Evolutionary conservation across 495 filamentous ascomycete genomes (phyloP).

Genomic region (Bacidia gigantensis): DNA sequence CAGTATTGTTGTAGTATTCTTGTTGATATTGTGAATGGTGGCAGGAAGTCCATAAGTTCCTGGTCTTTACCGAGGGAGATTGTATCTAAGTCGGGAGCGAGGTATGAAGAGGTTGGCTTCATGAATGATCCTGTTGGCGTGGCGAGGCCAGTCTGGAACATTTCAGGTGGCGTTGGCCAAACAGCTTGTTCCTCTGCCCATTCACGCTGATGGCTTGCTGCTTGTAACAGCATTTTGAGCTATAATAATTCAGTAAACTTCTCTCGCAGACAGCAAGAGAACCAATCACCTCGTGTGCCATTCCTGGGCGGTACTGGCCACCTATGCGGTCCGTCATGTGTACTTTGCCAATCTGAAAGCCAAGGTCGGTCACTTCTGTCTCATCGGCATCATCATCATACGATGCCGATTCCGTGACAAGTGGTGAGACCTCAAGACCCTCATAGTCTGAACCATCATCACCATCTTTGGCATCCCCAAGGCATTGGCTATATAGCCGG

Average conservation of each 20-base stretch:
- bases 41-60: constrained; percentile 36
- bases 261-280: background rate
- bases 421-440: constrained; percentile 15
- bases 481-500: constrained; percentile 4
- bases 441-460: constrained; percentile 1
- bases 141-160: constrained; percentile 3
- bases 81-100: constrained; percentile 30
- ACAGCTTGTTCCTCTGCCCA: constrained; percentile 8
- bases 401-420: constrained; percentile 48
- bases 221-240: constrained; percentile 4
- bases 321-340: constrained; percentile 62
- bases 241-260: background rate
- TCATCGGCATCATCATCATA: constrained; percentile 42
- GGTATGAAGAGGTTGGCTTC: constrained; percentile 37
- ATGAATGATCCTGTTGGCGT: constrained; percentile 19
- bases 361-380: constrained; percentile 48
- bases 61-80: background rate
- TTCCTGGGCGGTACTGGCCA: constrained; percentile 37
- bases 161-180: constrained; percentile 4
- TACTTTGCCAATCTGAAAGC: constrained; percentile 55
- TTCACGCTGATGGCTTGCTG: constrained; percentile 2
- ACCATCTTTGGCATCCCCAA: constrained; percentile 13
- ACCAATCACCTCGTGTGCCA: constrained; percentile 50
- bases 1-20: constrained; percentile 51
- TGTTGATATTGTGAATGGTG: constrained; percentile 36